Conservation (phyloP, 208 protist species). For the Crithidia sp. region DNA sequence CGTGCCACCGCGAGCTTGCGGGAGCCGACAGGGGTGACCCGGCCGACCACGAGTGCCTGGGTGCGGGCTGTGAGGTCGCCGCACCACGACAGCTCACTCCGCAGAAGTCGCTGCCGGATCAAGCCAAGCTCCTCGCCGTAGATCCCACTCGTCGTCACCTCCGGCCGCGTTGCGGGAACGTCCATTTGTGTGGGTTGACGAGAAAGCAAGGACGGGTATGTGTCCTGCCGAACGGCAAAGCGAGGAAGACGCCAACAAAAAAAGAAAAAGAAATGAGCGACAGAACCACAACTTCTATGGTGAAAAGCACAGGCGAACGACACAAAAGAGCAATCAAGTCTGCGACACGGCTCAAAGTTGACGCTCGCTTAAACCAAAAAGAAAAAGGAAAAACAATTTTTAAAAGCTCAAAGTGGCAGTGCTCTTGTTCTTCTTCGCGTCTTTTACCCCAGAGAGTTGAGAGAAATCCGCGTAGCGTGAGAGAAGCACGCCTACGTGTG, state of each 20-base stretch:
- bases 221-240: too few species aligned
- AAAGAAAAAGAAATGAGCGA: conserved; percentile 15
- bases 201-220: too few species aligned
- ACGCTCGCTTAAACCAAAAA: too few species aligned
- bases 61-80: conserved; percentile 52
- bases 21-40: conserved; percentile 18
- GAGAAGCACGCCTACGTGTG: not conserved
- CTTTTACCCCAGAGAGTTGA: too few species aligned
- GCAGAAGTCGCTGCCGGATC: conserved; percentile 36
- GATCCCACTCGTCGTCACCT: conserved; percentile 69
- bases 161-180: conserved; percentile 41
- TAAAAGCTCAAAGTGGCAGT: too few species aligned
- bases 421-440: too few species aligned
- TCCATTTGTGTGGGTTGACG: conserved; percentile 12
- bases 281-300: too few species aligned
- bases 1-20: conserved; percentile 58
- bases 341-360: too few species aligned
- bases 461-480: too few species aligned
- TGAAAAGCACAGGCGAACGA: too few species aligned
- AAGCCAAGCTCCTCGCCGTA: conserved; percentile 47
- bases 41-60: conserved; percentile 50
- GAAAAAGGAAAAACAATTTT: too few species aligned
- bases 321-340: too few species aligned
- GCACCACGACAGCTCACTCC: conserved; percentile 38
- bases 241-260: conserved; percentile 8